Evolutionary conservation across 2,329 filamentous ascomycete species (phyloP).

Genomic region (Scorias spongiosa): DNA sequence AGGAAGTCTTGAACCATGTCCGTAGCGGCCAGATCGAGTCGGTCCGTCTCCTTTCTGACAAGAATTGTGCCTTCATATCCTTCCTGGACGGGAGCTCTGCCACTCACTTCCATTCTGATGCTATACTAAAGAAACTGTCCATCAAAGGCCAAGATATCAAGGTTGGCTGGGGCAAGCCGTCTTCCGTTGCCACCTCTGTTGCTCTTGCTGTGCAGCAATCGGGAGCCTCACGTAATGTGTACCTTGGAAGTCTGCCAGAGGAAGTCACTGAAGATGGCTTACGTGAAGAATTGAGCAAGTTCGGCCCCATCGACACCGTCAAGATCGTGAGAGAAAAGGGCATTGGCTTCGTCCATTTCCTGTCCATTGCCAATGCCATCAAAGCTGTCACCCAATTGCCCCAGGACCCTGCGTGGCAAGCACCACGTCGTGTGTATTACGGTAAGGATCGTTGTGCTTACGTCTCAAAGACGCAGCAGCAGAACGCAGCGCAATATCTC

Average conservation of each 20-base stretch:
- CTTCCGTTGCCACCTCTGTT: conserved; percentile 92
- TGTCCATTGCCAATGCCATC: conserved; percentile 95
- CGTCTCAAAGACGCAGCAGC: conserved; percentile 97
- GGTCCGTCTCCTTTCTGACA: conserved; percentile 89
- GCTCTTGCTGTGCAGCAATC: conserved; percentile 96
- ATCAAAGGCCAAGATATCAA: conserved; percentile 99
- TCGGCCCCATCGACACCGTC: conserved; percentile 89
- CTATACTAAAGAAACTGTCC: conserved; percentile 97
- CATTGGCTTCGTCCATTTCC: conserved; percentile 93
- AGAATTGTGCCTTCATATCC: conserved; percentile 99
- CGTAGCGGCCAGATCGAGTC: conserved; percentile 97
- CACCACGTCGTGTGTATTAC: conserved; percentile 90
- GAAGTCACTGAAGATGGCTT: conserved; percentile 84
- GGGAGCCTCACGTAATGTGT: conserved; percentile 90
- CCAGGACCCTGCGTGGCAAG: conserved; percentile 92
- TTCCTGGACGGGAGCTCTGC: conserved; percentile 96
- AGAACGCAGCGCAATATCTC: conserved; percentile 95
- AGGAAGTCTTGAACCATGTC: conserved; percentile 93
- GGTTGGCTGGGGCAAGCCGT: conserved; percentile 98
- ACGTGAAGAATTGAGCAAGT: conserved; percentile 88
- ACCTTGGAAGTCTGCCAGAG: conserved; percentile 83
- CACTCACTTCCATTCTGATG: conserved; percentile 98
- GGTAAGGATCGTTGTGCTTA: conserved; percentile 98
- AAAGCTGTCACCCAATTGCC: conserved; percentile 94
- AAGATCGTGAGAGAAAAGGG: conserved; percentile 97